Percentiles rank a stretch among this genome's conserved stretches.
These are phyloP conservation scores for Bryoglossum gracile DNA, from an alignment of 495 filamentous ascomycete genomes.

Conservation along the genomic window DNA sequence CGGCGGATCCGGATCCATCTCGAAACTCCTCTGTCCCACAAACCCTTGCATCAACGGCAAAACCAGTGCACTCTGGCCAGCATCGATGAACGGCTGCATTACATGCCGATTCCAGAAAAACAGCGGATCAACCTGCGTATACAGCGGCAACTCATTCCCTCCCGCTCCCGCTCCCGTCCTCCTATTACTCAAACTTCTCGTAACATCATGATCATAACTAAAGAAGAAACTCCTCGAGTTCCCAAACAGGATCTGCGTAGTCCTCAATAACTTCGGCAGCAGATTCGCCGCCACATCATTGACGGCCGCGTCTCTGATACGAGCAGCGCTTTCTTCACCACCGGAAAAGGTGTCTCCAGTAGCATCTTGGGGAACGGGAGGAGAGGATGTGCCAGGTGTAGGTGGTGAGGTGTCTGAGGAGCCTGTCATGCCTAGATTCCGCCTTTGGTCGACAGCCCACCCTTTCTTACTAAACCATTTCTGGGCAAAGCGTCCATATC, in stretches of 20 bases:
- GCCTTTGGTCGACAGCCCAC: constrained; percentile 41
- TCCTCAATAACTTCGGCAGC: constrained; percentile 76
- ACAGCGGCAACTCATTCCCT: constrained; percentile 45
- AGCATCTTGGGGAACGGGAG: constrained; percentile 6
- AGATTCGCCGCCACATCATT: constrained; percentile 32
- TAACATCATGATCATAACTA: constrained; percentile 74
- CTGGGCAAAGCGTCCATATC: constrained; percentile 80
- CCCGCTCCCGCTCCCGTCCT: neutral
- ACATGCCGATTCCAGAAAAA: constrained; percentile 90
- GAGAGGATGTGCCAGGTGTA: neutral
- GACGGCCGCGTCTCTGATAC: constrained; percentile 27
- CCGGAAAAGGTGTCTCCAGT: too few relatives aligned
- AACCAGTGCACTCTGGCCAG: constrained; percentile 56
- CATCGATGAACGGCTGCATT: constrained; percentile 63
- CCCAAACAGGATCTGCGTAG: constrained; percentile 70
- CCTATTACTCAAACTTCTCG: constrained; percentile 48
- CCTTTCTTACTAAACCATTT: constrained; percentile 83
- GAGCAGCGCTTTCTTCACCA: too few relatives aligned
- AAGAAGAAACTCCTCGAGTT: constrained; percentile 82
- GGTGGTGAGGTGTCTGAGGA: constrained; percentile 3
- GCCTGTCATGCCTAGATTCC: constrained; percentile 22
- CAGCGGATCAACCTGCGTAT: constrained; percentile 65
- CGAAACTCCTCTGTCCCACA: constrained; percentile 79
- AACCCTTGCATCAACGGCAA: constrained; percentile 92
- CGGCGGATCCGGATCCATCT: constrained; percentile 27